Base-by-base conservation (phyloP, 768 basidiomycete genomes). In the Naganishia friedmannii region DNA sequence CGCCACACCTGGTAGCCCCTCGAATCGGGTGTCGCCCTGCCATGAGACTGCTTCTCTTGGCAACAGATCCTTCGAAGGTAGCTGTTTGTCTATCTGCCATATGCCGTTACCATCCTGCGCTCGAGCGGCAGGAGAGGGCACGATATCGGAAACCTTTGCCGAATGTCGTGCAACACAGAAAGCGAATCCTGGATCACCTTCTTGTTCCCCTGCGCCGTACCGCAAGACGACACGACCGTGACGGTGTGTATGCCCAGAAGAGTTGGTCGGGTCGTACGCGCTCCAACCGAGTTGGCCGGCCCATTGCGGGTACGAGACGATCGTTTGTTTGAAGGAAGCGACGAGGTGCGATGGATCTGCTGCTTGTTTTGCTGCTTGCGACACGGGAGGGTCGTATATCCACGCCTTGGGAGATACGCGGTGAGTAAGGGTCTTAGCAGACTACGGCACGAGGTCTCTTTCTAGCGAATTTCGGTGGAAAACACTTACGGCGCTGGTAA, bases 231-330 rank as follows among this genome's bases (percentile, higher is more conserved):
- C 34, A n/a, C 66, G 66, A 0, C 66, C 66, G 23, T 53, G 53
- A 0, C 66, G 66, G 28, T 67, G 53, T 23, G 51, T 53, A 45
- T 67, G 39, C 2, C 66, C 66, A 12, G 17, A n/a, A 5, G 32
- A 6, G 32, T 23, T 19, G 10, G 6, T 45, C 34, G 66, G 66
- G n/a, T 67, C 66, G 51, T 67, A 54, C 5, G 32, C 23, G 32
- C 28, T 67, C 66, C 66, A 67, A 26, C 23, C 26, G 6, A 67
- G 53, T 26, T 55, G 66, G 2, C 66, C 66, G 4, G 66, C 51
- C 66, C 66, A 67, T 34, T 54, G 53, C 15, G 66, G 53, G 53
- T 67, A 67, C 32, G 53, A n/a, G 17, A 15, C 32, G 66, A 54
- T 46, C 1, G 53, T 54, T 15, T 34, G 34, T 0, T 34, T 17